Base-by-base conservation (phyloP, 768 basidiomycete genomes). In the Lyophyllum atratum region DNA sequence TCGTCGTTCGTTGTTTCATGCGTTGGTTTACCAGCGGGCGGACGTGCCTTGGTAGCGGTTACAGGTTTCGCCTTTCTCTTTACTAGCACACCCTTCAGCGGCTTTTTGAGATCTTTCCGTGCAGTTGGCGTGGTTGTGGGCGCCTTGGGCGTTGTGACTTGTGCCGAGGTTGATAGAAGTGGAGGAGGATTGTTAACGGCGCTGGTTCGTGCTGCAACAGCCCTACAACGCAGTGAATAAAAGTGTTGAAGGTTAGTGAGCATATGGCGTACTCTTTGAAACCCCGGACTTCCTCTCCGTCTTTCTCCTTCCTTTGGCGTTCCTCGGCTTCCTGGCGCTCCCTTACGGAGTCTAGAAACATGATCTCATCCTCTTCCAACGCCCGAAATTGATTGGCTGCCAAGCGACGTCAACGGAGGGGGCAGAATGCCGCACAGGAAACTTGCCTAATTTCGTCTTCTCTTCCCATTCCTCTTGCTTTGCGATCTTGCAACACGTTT, bases 391-490 rank as follows among this genome's bases (percentile, higher is more conserved):
- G 92, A 67, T 93, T 93, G 52, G 91, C 91, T 90, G 69, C 53
- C 33, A 47, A 49, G 40, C 52, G 12, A 39, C 12, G 58, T 61
- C 44, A 63, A 28, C 19, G 42, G 39, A 40, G 34, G 45, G 31
- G 28, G 22, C 44, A 28, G 31, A 39, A 37, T 45, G 37, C 24
- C 45, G 22, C 73, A 72, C 34, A 21, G 26, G 19, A 46, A 26
- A 33, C 56, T 52, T 54, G 76, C 80, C 80, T 73, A 94, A 82
- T 70, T 92, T 93, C 58, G 85, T 91, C 69, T 90, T 90, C 70
- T 92, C 90, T 68, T 94, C 92, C 90, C 91, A 94, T 84, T 94
- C 90, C 70, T 94, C 92, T 73, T 94, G 91, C 71, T 93, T 93
- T 61, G 90, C 91, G 66, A 87, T 85, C 90, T 92, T 52, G 52